These are phyloP conservation scores for Yamadazyma triangularis DNA, from an alignment of 1,139 yeast genomes.

Conservation along the genomic window DNA sequence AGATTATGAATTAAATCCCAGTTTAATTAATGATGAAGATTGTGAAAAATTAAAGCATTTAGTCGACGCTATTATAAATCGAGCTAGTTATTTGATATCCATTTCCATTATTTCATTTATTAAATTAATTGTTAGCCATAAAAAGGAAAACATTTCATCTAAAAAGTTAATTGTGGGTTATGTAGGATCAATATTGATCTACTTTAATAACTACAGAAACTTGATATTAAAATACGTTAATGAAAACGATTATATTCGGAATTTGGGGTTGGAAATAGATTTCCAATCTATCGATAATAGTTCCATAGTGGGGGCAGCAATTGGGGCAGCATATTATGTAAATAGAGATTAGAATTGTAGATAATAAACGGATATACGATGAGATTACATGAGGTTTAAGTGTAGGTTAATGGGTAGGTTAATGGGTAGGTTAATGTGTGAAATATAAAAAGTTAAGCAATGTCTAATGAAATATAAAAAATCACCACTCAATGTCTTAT, in stretches of 20 bases:
- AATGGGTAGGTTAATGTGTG: too few relatives aligned
- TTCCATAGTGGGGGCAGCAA: conserved; percentile 46
- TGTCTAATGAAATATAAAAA: too few relatives aligned
- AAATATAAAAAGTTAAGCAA: too few relatives aligned
- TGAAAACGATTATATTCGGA: conserved; percentile 21
- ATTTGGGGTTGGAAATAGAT: conserved; percentile 28
- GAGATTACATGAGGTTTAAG: too few relatives aligned
- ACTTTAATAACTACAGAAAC: conserved; percentile 32
- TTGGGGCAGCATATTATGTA: conserved; percentile 39
- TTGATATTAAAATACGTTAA: conserved; percentile 28
- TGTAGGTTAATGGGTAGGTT: too few relatives aligned
- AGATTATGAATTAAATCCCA: conserved; percentile 20
- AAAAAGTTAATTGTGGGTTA: conserved; percentile 33
- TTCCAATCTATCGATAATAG: conserved; percentile 39
- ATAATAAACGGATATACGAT: not conserved
- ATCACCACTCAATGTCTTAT: too few relatives aligned
- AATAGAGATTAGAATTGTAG: not conserved
- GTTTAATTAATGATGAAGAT: conserved; percentile 20
- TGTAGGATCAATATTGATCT: conserved; percentile 40
- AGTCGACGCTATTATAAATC: conserved; percentile 25
- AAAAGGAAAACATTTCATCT: conserved; percentile 15
- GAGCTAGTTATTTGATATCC: conserved; percentile 43
- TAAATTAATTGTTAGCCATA: conserved; percentile 30
- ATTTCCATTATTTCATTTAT: conserved; percentile 31
- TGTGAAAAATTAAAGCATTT: conserved; percentile 23